Evolutionary conservation across 2,329 filamentous ascomycete genomes (phyloP), one percentile per base, ranked within the genome.

Genomic region (Trichothecium sympodiale): DNA sequence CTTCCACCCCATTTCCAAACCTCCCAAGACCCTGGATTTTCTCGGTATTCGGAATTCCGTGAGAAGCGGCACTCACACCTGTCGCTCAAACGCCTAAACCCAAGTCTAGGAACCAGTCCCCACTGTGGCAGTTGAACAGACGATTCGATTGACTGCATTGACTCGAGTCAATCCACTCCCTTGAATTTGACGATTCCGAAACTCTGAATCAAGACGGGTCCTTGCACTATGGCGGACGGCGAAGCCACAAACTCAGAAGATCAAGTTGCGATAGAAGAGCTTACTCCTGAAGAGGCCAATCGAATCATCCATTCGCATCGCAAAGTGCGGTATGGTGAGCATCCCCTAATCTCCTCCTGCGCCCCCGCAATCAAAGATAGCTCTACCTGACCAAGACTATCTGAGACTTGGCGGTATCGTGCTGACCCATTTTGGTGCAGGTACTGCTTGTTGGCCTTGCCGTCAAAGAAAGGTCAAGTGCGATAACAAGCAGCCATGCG

Each of bases 271-370:
- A 55, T 75, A 42, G 68, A 75, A 51, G 67, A 74, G 48, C 61
- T 77, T 50, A 77, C 72, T 32, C 69, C 74, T 8, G 76, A 80
- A 53, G 75, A 80, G 56, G 76, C 74, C 43, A 80, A 64, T 51
- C 72, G 74, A 47, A 80, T 80, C 57, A 80, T 80, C 46, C 75
- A 80, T 52, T 79, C 74, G 35, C 76, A 80, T 52, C 71, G 76
- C 45, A 80, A 80, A 55, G 76, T 80, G 38, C 69, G 76, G 50
- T 80, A 80, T 55, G 76, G 75, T 79, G 65, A 53, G 73, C 61
- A 8, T 23, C 20, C 32, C 30, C 17, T 14, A 31, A 33, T 33
- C 18, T 15, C 23, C 15, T n/a, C 31, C 31, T 33, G 15, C 17
- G 16, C 17, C 32, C 20, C 15, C 15, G 33, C 12, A 27, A 6